phyloP scores from a whole-genome alignment of 345 rosid genomes.

The Cardiospermum halicacabum region DNA sequence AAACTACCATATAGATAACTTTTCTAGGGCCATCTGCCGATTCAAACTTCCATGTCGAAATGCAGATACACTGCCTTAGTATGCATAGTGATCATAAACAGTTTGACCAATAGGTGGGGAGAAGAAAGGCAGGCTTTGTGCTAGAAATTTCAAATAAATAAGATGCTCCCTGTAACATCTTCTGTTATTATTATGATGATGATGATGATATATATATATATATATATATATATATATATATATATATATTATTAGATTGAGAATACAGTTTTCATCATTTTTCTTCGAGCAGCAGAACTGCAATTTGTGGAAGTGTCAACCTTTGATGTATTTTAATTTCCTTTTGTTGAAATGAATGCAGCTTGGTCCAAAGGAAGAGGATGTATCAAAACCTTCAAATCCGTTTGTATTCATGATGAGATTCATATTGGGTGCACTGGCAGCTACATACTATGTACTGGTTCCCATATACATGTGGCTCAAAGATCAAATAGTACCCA shows the following conservation, averaged over 20 bases:
- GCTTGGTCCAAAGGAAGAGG: conserved; percentile 95
- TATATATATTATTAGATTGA: too few relatives aligned
- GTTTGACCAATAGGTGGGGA: too few relatives aligned
- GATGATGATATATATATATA: not conserved
- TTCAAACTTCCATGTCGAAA: too few relatives aligned
- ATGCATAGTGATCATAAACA: not conserved
- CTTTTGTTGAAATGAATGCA: conserved; percentile 26
- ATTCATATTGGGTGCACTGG: conserved; percentile 68
- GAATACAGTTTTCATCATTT: not conserved
- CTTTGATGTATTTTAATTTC: not conserved
- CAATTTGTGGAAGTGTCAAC: not conserved
- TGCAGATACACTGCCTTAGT: too few relatives aligned
- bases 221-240: too few relatives aligned
- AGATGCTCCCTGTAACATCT: too few relatives aligned
- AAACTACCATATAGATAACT: too few relatives aligned
- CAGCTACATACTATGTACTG: conserved; percentile 73
- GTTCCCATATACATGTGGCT: conserved; percentile 98
- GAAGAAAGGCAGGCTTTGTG: not conserved
- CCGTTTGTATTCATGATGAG: conserved; percentile 60
- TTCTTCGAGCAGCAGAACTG: not conserved
- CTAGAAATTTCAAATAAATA: not conserved
- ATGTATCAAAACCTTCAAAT: conserved; percentile 64
- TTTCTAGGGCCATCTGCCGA: too few relatives aligned
- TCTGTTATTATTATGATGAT: not conserved
- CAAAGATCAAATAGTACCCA: conserved; percentile 80